phyloP scores from a whole-genome alignment of 805 yeast genomes.

The Tetrapisispora pingtungensis region DNA sequence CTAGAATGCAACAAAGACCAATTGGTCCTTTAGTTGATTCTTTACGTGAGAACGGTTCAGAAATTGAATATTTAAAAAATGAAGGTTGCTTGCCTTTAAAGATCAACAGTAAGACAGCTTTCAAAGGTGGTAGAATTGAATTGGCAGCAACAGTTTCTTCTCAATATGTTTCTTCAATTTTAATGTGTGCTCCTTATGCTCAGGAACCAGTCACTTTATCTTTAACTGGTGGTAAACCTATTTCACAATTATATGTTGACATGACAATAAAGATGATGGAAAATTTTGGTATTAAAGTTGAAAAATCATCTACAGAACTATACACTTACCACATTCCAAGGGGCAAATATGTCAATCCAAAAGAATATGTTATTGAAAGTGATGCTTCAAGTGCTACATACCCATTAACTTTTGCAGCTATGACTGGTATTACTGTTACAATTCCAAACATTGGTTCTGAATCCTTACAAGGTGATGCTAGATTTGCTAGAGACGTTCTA shows the following conservation, averaged over 20 bases:
- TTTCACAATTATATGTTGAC: conserved; percentile 89
- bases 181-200: conserved; percentile 98
- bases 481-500: conserved; percentile 88
- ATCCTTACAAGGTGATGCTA: conserved; percentile 94
- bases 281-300: conserved; percentile 73
- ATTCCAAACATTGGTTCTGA: conserved; percentile 88
- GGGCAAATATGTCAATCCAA: conserved; percentile 71
- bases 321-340: conserved; percentile 87
- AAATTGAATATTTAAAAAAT: conserved; percentile 57
- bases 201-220: conserved; percentile 75
- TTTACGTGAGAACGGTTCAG: conserved; percentile 66
- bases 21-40: conserved; percentile 95
- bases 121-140: conserved; percentile 86
- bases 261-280: conserved; percentile 97
- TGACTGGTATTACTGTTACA: conserved; percentile 87
- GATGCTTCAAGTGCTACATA: conserved; percentile 98
- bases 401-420: conserved; percentile 94
- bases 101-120: conserved; percentile 56
- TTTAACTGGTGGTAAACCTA: conserved; percentile 92
- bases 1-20: conserved; percentile 96
- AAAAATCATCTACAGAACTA: conserved; percentile 55
- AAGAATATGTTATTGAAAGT: conserved; percentile 81
- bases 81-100: conserved; percentile 81
- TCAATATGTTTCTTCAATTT: conserved; percentile 89
- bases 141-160: conserved; percentile 94